Evolutionary conservation across 257 asterid species (phyloP), one percentile per base, ranked within the genome.

Genomic region (Hygrophila difformis): DNA sequence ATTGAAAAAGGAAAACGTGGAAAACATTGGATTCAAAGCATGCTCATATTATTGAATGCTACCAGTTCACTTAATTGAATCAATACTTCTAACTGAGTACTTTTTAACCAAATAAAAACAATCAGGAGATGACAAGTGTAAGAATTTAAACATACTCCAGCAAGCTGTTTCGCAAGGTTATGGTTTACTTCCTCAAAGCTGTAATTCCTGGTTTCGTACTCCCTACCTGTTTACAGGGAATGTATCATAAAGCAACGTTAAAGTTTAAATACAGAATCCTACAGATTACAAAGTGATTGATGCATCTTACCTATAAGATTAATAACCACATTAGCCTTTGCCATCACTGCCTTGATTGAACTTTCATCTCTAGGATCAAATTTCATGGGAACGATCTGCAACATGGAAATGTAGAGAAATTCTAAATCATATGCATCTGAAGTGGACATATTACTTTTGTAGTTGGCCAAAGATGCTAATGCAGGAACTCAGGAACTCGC

Each of bases 301-400:
- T 24, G 57, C 47, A 40, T 52, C 63, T 42, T 73, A 89, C 97
- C 96, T n/a, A 91, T 80, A 63, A 91, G 99, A 68, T 91, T 86
- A 57, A 91, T 91, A 45, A 91, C 95, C 71, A 91, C 95, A 61
- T 91, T 91, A 51, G 94, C 97, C 76, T 91, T 91, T 43, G 96
- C 99, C 99, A 91, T 82, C 58, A 76, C 94, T 14, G 96, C 99
- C 76, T 86, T 91, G 59, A 91, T 65, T 14, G 99, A 86, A 62
- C 64, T 54, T 46, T 80, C 96, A 64, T 91, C 96, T 61, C 99
- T 79, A 46, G 95, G 99, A 62, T 82, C 57, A 64, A 77, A 91
- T 60, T 78, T 69, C 99, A 91, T 86, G 37, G 99, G 99, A 72
- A 91, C 95, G 63, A 91, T 80, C 99, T 91, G 82, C 74, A 57